Evolutionary conservation across 495 filamentous ascomycete species (phyloP), one percentile per base, ranked within the genome.

Genomic region (Geopyxis carbonaria): DNA sequence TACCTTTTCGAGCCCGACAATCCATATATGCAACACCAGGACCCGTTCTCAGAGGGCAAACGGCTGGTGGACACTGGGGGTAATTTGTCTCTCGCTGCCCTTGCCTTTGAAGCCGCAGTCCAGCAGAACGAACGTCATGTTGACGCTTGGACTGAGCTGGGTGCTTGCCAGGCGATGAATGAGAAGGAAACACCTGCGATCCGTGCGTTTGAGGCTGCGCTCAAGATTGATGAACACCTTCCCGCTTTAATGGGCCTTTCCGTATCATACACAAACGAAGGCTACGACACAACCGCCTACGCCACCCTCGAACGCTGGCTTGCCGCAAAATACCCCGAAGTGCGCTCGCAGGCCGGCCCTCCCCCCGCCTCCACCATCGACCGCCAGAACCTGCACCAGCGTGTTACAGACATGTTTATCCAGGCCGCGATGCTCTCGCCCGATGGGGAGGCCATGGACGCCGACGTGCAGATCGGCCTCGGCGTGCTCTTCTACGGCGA

Each of bases 251-350:
- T 99, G 85, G 84, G 80, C 3, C 67, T 99, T 8, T 83, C 87
- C 28, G 89, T 99, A 29, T 86, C 78, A n/a, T 99, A 95, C 60
- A 95, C 91, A 23, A 99, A 99, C 62, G 89, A 99, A 60, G 89
- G 87, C 44, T 95, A 95, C 64, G 89, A 95, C 56, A 81, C 76
- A 45, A 87, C 83, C 15, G 91, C 89, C 43, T 99, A 95, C 65
- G 80, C 87, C 20, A 93, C 86, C 13, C 70, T 99, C 11, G 91
- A 99, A 63, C 80, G 85, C 48, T 99, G 89, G 89, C 72, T 99
- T 33, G 75, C 78, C 8, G 70, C 79, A 58, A 93, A 89, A 59
- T 97, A 97, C 60, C 89, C 89, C 5, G 66, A 80, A 24, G 64
- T 93, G 6, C 75, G 77, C 19, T 67, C 70, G 0, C 68, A 73